Percentiles rank a stretch among this genome's conserved stretches.
Conservation (phyloP, 805 yeast genomes). For the Sugiyamaella smithiae region DNA sequence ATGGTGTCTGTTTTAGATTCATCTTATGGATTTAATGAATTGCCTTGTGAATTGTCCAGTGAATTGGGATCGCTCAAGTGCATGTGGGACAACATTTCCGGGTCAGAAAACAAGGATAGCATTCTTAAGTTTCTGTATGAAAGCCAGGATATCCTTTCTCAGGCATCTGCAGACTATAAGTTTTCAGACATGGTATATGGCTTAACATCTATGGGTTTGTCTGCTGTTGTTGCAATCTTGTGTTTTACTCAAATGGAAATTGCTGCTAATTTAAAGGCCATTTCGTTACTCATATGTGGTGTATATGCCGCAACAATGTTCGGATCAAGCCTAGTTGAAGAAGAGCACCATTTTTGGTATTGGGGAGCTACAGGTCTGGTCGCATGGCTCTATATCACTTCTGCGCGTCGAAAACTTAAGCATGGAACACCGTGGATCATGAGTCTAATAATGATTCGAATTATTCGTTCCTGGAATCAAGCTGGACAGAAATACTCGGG, state of each 20-base stretch:
- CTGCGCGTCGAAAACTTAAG: conserved; percentile 21
- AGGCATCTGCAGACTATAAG: conserved; percentile 66
- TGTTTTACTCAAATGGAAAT: conserved; percentile 25
- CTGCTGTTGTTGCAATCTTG: conserved; percentile 34
- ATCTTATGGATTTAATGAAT: conserved; percentile 17
- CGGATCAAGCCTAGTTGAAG: conserved; percentile 90
- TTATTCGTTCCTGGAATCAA: conserved; percentile 79
- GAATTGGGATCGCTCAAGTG: conserved; percentile 19
- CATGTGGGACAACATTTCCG: conserved; percentile 11
- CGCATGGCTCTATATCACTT: conserved; percentile 26
- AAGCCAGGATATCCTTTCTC: conserved; percentile 36
- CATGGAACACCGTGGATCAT: conserved; percentile 25
- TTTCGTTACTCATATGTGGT: conserved; percentile 31
- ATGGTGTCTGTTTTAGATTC: conserved; percentile 26
- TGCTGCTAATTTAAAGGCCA: conserved; percentile 18
- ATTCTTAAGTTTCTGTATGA: conserved; percentile 40
- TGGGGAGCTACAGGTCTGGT: conserved; percentile 50
- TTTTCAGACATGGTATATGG: conserved; percentile 49
- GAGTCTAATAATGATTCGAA: conserved; percentile 44
- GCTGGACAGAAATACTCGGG: conserved; percentile 80
- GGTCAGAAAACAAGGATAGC: conserved; percentile 13
- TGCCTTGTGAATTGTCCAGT: conserved; percentile 1
- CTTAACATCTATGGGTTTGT: conserved; percentile 32
- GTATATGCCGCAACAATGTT: conserved; percentile 57
- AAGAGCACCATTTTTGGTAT: conserved; percentile 97